A percentile compares a stretch with the other conserved stretches of the same genome.
Evolutionary conservation across 805 yeast genomes (phyloP).

Genomic region (Starmerella apis): DNA sequence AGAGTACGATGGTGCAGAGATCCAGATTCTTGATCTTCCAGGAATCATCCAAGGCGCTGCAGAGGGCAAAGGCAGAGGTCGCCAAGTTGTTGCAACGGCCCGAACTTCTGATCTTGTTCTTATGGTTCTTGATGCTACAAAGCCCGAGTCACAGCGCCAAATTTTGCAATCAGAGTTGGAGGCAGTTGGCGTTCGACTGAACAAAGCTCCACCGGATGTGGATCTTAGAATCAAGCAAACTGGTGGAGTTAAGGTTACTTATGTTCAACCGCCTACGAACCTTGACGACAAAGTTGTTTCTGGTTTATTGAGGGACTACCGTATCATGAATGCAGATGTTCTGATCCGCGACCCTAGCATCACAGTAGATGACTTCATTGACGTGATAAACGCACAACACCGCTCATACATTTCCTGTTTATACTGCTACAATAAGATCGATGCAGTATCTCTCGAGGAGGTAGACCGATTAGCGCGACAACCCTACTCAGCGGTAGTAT

Average conservation of each 20-base stretch:
- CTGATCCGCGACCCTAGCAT: constrained; percentile 77
- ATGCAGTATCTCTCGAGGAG: constrained; percentile 89
- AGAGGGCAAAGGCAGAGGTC: constrained; percentile 94
- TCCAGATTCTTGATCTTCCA: constrained; percentile 93
- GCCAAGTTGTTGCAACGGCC: constrained; percentile 93
- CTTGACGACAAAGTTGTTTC: constrained; percentile 71
- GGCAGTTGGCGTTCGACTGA: constrained; percentile 84
- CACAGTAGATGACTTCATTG: constrained; percentile 88
- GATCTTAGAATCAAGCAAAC: constrained; percentile 68
- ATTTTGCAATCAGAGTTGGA: constrained; percentile 83
- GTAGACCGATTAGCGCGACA: constrained; percentile 84
- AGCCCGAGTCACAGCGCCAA: constrained; percentile 77
- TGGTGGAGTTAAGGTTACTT: constrained; percentile 83
- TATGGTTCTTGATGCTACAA: constrained; percentile 94
- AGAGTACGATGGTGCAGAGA: constrained; percentile 92
- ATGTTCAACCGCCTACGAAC: constrained; percentile 69
- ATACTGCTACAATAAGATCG: constrained; percentile 89
- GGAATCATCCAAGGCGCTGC: constrained; percentile 96
- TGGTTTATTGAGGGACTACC: constrained; percentile 71
- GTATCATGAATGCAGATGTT: constrained; percentile 88
- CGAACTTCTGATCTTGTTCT: constrained; percentile 85
- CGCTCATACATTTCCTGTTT: constrained; percentile 83
- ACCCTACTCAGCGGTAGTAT: constrained; percentile 88
- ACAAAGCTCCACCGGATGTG: constrained; percentile 71
- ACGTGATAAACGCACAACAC: constrained; percentile 76